Conservation (phyloP, 306 rosid genomes). For the Coriaria nepalensis region DNA sequence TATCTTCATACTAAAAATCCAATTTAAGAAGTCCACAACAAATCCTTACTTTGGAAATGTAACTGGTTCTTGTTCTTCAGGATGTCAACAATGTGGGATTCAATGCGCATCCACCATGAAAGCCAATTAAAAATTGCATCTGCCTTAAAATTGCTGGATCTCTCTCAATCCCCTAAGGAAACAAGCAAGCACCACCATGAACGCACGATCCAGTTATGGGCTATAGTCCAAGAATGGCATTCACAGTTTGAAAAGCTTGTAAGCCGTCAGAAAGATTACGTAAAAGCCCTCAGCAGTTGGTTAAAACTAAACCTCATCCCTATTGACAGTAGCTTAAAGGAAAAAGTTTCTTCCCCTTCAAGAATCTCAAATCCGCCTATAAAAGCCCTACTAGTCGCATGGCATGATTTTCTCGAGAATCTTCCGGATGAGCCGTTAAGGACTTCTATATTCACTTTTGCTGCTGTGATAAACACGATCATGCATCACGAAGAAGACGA, state of each 20-base stretch:
- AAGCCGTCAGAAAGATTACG: slow-evolving; percentile 55
- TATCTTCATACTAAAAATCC: background rate
- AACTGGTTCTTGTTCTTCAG: slow-evolving; percentile 30
- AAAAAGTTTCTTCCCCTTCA: slow-evolving; percentile 90
- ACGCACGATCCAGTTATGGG: slow-evolving; percentile 49
- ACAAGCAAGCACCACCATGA: slow-evolving; percentile 79
- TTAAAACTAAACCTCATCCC: slow-evolving; percentile 73
- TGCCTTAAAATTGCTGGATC: slow-evolving; percentile 35
- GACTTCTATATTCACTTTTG: slow-evolving; percentile 55
- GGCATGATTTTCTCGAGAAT: slow-evolving; percentile 72
- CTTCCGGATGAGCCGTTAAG: slow-evolving; percentile 66
- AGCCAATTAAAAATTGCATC: slow-evolving; percentile 28
- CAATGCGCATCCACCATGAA: slow-evolving; percentile 45
- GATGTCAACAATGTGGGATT: slow-evolving; percentile 77
- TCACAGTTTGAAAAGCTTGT: slow-evolving; percentile 51
- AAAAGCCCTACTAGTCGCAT: slow-evolving; percentile 45
- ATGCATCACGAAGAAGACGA: slow-evolving; percentile 51
- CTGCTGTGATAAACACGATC: slow-evolving; percentile 48
- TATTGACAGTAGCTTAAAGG: slow-evolving; percentile 77
- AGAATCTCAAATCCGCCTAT: slow-evolving; percentile 55
- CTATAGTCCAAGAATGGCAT: slow-evolving; percentile 68
- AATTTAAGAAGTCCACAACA: no score
- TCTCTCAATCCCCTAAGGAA: slow-evolving; percentile 58
- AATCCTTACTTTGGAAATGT: no score
- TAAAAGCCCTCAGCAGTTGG: slow-evolving; percentile 57